Evolutionary conservation across 139 green algal genomes (phyloP), one percentile per base, ranked within the genome.

Genomic region (Chlamydomonas sphaeroides): DNA sequence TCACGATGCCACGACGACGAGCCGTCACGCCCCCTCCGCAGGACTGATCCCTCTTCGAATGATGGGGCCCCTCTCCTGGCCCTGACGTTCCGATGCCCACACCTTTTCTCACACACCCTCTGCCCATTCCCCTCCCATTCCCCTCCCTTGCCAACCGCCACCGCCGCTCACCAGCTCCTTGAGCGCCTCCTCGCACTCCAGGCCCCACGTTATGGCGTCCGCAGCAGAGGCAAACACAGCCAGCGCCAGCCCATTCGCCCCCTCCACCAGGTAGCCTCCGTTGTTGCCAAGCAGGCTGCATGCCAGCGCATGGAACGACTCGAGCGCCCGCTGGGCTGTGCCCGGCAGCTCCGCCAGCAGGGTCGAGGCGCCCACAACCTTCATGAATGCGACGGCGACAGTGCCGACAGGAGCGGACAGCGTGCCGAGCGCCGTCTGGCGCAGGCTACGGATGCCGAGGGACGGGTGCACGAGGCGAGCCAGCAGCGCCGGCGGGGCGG

Each of bases 271-370:
- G 56, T 62, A 62, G 20, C 56, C 56, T 21, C 56, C 56, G 23
- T 6, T 10, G 23, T 26, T 6, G 25, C 56, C 56, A 21, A 62
- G 56, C 56, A 62, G 56, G 18, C 25, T 25, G 23, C 56, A 62
- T 25, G n/a, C 56, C 18, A 28, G 23, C 23, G 23, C 18, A 25
- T 69, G 56, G 25, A 80, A 30, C 56, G 20, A 17, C 35, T 38
- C 49, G 10, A 80, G 33, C 5, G 23, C 72, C 21, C 26, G 23
- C 0, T 32, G 14, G 6, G 72, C 72, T 20, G 42, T 21, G 1
- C 32, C 57, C 11, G 72, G 72, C 11, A 65, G 26, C 3, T 80
- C 72, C 23, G 72, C 53, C 11, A 69, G 53, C 35, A 80, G 53
- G 8, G 11, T 25, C 20, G 53, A 15, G 4, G 56, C 72, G 56